Evolutionary conservation across 1,139 yeast genomes (phyloP).

Genomic region (Yamadazyma blattariae): DNA sequence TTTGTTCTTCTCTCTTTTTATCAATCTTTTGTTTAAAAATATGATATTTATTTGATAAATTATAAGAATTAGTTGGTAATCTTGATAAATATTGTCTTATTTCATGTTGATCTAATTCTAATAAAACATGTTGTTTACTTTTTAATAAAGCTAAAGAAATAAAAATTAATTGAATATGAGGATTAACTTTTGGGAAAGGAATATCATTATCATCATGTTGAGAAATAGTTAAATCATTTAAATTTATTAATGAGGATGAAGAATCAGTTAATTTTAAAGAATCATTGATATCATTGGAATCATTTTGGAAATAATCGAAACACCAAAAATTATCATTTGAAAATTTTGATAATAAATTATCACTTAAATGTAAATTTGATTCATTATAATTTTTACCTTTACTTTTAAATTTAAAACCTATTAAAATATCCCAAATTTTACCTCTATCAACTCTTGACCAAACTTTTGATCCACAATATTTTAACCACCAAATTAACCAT

Average conservation of each 20-base stretch:
- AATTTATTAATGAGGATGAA: slow-evolving; percentile 5
- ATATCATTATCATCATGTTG: slow-evolving; percentile 16
- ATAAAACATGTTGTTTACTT: slow-evolving; percentile 71
- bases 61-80: slow-evolving; percentile 43
- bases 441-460: slow-evolving; percentile 83
- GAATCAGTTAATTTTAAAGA: background rate
- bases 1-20: slow-evolving; percentile 17
- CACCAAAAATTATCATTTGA: slow-evolving; percentile 47
- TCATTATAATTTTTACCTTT: slow-evolving; percentile 31
- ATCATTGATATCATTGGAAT: slow-evolving; percentile 1
- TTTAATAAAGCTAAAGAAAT: slow-evolving; percentile 77
- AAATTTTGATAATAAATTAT: slow-evolving; percentile 26
- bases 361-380: slow-evolving; percentile 27
- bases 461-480: slow-evolving; percentile 87
- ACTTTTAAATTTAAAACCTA: slow-evolving; percentile 70
- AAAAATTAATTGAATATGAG: slow-evolving; percentile 76
- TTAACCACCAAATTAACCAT: slow-evolving; percentile 95
- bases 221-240: slow-evolving; percentile 1
- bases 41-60: slow-evolving; percentile 31
- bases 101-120: slow-evolving; percentile 89
- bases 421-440: slow-evolving; percentile 80
- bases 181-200: slow-evolving; percentile 70
- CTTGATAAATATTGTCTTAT: slow-evolving; percentile 74
- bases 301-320: slow-evolving; percentile 11
- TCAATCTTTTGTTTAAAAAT: slow-evolving; percentile 27